Base-by-base conservation (phyloP, 2,329 filamentous ascomycete genomes). In the Phialophora verrucosa region DNA sequence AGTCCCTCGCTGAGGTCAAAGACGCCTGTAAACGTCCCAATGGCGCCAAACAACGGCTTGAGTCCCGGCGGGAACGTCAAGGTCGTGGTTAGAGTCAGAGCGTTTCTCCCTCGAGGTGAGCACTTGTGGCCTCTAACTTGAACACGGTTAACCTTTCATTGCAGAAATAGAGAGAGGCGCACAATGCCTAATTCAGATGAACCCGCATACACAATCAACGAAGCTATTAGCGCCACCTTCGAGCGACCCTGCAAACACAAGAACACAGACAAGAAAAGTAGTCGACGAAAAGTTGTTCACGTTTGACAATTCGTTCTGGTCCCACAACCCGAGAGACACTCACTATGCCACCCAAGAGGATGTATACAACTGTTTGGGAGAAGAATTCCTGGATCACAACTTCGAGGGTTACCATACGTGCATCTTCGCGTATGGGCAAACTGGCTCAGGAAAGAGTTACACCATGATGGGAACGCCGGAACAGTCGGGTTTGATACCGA, bases 341-440 rank as follows among this genome's bases (percentile, higher is more conserved):
- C 92, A 97, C 80, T 99, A 97, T 76, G 93, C 95, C 3, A 86
- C 90, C 68, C 95, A 99, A 77, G 91, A 93, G 74, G 91, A 97
- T 74, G 90, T 99, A 63, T 98, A 99, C 83, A 92, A 95, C 75
- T 91, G 90, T 66, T 85, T 99, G 27, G 95, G 95, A 63, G 93
- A 97, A 78, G 95, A 98, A 76, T 98, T 99, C 73, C 85, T 99
- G 69, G 95, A 99, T 78, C 95, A 99, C 84, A 99, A 99, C 81
- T 99, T 99, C 74, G 93, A 97, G 76, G 95, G 95, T 70, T 99
- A 99, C 81, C 94, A 99, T 80, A 99, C 95, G 0, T 99, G 95
- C 78, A 99, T 99, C 73, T 98, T 99, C 76, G 95, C 95, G 67
- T 98, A 99, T 75, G 95, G 95, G 11, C 95, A 99, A 82, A 99